Base-by-base conservation (phyloP, 2,329 filamentous ascomycete species). In the Trichoderma aggressivum region DNA sequence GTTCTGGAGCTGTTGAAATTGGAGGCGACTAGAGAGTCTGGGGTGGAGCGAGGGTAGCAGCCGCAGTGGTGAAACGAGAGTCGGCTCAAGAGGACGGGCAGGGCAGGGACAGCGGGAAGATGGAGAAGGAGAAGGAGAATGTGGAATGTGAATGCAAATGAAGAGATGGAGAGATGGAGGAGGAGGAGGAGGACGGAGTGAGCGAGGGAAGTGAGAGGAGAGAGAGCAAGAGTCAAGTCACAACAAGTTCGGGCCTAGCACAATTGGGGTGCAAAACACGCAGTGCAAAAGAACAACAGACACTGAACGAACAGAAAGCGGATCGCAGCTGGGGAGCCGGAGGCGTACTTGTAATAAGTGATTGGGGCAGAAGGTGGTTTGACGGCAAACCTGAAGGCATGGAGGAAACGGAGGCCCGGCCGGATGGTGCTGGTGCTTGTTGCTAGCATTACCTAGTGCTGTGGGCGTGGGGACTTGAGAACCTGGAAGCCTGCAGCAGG, bases 61-160 rank as follows among this genome's bases (percentile, higher is more conserved):
- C 60, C 36, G 68, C 36, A 64, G 56, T 64, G 68, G 60, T 70
- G 68, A 70, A 70, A 70, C 68, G 68, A 70, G 68, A 70, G 65
- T 59, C 36, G 65, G 65, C 55, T 69, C 65, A 36, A 53, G 65
- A 53, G 14, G 67, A 55, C 12, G 7, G 53, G 64, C 34, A 69
- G 7, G 53, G 64, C 34, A 69, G 43, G 47, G 47, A 53, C 47
- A 18, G 34, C 32, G 64, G 34, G 39, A 53, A 21, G 32, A 39
- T 64, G 47, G 74, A 72, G 59, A 34, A 62, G 65, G 43, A 47
- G 10, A n/a, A 47, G 16, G 18, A n/a, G 18, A 43, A 43, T 6
- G n/a, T n/a, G n/a, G n/a, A n/a, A n/a, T n/a, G n/a, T n/a, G n/a
- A n/a, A n/a, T n/a, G n/a, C n/a, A n/a, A n/a, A n/a, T 7, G 39